These are phyloP conservation scores for Teratosphaeriaceae sp. DNA, from an alignment of 2,329 filamentous ascomycete species.

Conservation along the genomic window DNA sequence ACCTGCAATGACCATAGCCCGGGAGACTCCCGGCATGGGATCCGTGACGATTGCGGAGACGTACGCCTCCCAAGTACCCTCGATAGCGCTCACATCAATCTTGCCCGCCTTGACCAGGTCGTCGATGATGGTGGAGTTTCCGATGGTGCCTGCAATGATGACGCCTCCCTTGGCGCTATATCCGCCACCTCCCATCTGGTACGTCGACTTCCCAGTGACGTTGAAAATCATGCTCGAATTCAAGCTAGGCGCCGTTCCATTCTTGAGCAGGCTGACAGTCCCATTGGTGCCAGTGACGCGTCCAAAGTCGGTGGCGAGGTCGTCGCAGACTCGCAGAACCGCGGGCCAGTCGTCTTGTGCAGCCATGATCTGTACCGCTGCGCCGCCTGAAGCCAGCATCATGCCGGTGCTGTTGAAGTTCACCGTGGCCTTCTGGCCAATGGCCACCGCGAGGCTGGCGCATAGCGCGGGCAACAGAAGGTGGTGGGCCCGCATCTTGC, in stretches of 20 bases:
- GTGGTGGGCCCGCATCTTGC: neutral
- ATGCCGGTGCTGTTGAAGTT: constrained; percentile 37
- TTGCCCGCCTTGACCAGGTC: constrained; percentile 48
- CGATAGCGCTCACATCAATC: constrained; percentile 51
- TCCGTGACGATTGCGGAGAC: constrained; percentile 51
- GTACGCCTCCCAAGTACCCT: constrained; percentile 65
- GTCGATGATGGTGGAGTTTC: constrained; percentile 57
- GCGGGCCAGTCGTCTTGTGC: constrained; percentile 58
- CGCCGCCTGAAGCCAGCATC: constrained; percentile 18
- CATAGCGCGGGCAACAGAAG: constrained; percentile 1
- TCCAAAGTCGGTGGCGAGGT: constrained; percentile 63
- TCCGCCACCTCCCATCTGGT: constrained; percentile 22
- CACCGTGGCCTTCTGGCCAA: constrained; percentile 47
- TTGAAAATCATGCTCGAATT: constrained; percentile 38
- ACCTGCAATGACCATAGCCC: constrained; percentile 60
- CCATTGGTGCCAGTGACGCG: constrained; percentile 62
- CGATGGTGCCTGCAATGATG: constrained; percentile 64
- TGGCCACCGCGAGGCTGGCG: constrained; percentile 21
- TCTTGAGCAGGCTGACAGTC: constrained; percentile 41
- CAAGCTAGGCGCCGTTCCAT: constrained; percentile 30
- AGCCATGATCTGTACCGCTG: constrained; percentile 47
- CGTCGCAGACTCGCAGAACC: constrained; percentile 60
- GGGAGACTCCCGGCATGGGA: constrained; percentile 50
- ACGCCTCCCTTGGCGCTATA: constrained; percentile 30
- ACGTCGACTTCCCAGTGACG: constrained; percentile 33